Evolutionary conservation across 2,329 filamentous ascomycete species (phyloP).

Genomic region (Xylaria polymorpha): DNA sequence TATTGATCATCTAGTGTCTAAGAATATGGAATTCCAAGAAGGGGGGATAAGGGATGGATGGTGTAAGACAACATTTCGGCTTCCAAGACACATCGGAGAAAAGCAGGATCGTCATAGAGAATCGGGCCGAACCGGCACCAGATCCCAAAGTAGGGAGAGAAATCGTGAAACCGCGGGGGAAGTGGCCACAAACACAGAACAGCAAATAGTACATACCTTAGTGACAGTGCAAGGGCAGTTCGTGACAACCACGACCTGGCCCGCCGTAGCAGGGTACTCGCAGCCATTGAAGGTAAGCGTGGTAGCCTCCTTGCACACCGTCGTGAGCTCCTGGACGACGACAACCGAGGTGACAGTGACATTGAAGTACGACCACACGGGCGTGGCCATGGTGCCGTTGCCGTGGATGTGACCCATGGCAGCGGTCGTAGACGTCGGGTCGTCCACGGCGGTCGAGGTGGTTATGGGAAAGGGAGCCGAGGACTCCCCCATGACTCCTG

Average conservation of each 20-base stretch:
- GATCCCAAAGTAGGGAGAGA: too few relatives aligned
- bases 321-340: constrained; percentile 45
- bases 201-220: constrained; percentile 42
- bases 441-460: constrained; percentile 9
- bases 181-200: not conserved
- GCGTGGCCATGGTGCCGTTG: constrained; percentile 8
- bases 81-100: not conserved
- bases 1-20: not conserved
- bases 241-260: constrained; percentile 66
- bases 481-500: constrained; percentile 23
- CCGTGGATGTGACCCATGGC: constrained; percentile 4
- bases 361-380: constrained; percentile 47
- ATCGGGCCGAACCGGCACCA: not conserved
- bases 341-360: constrained; percentile 44
- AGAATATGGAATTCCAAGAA: not conserved
- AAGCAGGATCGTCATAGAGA: not conserved
- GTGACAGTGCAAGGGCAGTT: constrained; percentile 64
- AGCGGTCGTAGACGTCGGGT: constrained; percentile 13
- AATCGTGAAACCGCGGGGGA: not conserved
- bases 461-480: constrained; percentile 10
- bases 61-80: not conserved
- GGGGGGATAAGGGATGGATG: not conserved
- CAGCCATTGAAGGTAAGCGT: constrained; percentile 62
- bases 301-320: constrained; percentile 60
- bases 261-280: constrained; percentile 65